Conservation (phyloP, 345 rosid species). For the Salix brachista region DNA sequence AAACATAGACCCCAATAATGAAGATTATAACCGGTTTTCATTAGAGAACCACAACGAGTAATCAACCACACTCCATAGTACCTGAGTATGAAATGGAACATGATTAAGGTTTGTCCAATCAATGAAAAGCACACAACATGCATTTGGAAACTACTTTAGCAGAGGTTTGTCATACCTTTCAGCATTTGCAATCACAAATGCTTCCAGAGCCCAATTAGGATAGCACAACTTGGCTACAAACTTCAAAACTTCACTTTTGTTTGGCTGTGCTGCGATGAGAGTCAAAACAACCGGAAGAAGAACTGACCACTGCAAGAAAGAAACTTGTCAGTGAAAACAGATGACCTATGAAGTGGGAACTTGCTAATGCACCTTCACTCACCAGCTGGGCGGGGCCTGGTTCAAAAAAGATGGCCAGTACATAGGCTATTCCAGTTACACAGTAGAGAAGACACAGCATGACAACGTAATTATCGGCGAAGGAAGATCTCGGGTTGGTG, state of each 20-base stretch:
- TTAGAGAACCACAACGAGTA: constrained; percentile 66
- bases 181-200: constrained; percentile 77
- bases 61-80: constrained; percentile 88
- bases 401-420: constrained; percentile 76
- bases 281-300: constrained; percentile 95
- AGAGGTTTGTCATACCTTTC: constrained; percentile 41
- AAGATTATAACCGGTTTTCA: constrained; percentile 55
- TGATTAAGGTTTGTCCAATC: background rate
- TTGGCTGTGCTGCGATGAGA: constrained; percentile 64
- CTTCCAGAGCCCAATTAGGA: constrained; percentile 87
- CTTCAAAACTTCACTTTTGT: constrained; percentile 32
- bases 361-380: constrained; percentile 25
- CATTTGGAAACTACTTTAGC: background rate
- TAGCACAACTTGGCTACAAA: constrained; percentile 57
- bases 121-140: background rate
- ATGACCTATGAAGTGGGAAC: background rate
- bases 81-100: constrained; percentile 36
- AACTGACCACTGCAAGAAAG: constrained; percentile 74
- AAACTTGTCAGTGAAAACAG: constrained; percentile 11
- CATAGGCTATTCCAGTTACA: constrained; percentile 87
- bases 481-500: constrained; percentile 81
- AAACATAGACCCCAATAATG: constrained; percentile 55
- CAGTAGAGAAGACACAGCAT: constrained; percentile 90
- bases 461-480: constrained; percentile 69
- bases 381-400: constrained; percentile 90